A percentile compares a stretch with the other conserved stretches of the same genome.
Conservation (phyloP, 2,329 filamentous ascomycete genomes). For the Neurospora crassa region DNA sequence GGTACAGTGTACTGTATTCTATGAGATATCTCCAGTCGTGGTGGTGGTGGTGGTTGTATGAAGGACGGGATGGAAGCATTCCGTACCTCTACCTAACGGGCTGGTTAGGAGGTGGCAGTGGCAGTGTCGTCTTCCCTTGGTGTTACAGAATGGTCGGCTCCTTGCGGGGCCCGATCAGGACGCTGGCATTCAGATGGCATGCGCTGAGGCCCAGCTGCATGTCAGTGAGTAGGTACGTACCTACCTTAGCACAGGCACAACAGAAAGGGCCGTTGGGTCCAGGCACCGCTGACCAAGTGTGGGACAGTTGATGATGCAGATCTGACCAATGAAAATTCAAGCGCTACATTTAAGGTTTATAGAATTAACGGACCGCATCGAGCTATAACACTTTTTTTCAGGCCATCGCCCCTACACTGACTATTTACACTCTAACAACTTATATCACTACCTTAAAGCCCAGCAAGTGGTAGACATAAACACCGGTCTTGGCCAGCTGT, state of each 20-base stretch:
- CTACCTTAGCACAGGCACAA: not conserved
- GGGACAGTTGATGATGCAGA: not conserved
- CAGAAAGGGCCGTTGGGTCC: not conserved
- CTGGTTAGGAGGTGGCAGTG: conserved; percentile 17
- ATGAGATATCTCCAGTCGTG: not conserved
- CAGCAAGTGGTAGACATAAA: not conserved
- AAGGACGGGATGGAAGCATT: not conserved
- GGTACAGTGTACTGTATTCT: not conserved
- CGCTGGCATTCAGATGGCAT: not conserved
- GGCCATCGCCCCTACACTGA: not conserved
- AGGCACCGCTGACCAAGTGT: not conserved
- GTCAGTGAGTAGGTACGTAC: not conserved
- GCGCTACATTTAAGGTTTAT: conserved; percentile 8
- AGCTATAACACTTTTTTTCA: not conserved
- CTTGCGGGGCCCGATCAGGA: not conserved
- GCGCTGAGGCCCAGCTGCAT: not conserved
- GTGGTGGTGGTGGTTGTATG: not conserved
- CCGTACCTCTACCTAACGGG: not conserved
- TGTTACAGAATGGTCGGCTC: not conserved
- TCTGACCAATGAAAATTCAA: not conserved
- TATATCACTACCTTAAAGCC: not conserved
- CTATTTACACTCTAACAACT: not conserved
- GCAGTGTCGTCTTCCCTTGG: conserved; percentile 2
- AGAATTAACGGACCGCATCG: not conserved
- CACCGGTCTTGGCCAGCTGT: not conserved